Evolutionary conservation across 805 yeast genomes (phyloP), one percentile per base, ranked within the genome.

Genomic region (Sugiyamaella mastotermitis): DNA sequence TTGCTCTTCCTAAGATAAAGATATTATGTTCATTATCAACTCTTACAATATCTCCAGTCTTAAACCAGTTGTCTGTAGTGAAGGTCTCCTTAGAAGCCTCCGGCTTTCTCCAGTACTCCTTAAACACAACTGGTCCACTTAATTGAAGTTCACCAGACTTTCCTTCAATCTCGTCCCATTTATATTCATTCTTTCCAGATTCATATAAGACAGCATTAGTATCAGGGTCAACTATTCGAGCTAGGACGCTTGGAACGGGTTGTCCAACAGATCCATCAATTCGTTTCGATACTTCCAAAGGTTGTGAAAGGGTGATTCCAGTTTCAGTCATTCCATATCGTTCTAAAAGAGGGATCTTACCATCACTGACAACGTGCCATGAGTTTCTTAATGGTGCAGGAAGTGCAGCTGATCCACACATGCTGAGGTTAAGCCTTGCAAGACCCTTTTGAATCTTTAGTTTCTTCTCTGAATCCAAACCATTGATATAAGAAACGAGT

Each of bases 31-130:
- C 51, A 1, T 45, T 44, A 22, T 65, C 66, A 28, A 74, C 57
- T 11, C 59, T 54, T 9, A 74, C 80, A 50, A 76, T 67, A 50
- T 76, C 82, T 20, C 82, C 82, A 3, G 81, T 74, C 30, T 60
- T 55, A 55, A 74, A 74, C 78, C 80, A 76, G 14, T 51, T 55
- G 11, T 67, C 74, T 18, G 68, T 72, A 13, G 65, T 56, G 38
- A 76, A 60, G 1, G 68, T 60, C 46, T 65, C 65, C 5, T 40
- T 55, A 3, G 78, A 72, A 32, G 73, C 77, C 35, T 68, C 69
- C 5, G 60, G 59, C 44, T 71, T 65, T 36, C 71, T 64, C 58
- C 58, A 76, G 55, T 76, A 76, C 14, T 67, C 66, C 29, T 52
- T 42, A 52, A 75, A 74, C n/a, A 74, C 61, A 41, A 73, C 77